phyloP scores from a whole-genome alignment of 169 alveolate genomes.

The Cryptosporidium ryanae region DNA sequence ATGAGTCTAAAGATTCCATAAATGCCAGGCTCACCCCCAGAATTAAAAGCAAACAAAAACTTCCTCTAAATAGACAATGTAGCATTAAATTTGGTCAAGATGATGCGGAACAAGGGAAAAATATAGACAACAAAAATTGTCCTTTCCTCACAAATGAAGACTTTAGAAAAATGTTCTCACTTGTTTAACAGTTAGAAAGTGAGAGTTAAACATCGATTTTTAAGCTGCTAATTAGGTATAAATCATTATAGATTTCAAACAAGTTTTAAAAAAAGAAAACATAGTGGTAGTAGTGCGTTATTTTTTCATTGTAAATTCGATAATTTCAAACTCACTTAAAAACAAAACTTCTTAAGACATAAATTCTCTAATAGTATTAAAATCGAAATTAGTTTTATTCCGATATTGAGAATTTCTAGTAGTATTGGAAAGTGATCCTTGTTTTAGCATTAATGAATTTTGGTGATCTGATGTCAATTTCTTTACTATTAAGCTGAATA shows the following conservation, averaged over 20 bases:
- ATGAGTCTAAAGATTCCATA: background rate
- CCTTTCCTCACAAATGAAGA: conserved; percentile 58
- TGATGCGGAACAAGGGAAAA: background rate
- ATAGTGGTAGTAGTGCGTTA: too few species aligned
- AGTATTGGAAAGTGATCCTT: conserved; percentile 48
- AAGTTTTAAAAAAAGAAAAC: background rate
- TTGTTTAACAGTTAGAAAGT: background rate
- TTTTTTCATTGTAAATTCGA: too few species aligned
- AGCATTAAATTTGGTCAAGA: background rate
- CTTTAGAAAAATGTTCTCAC: conserved; percentile 34
- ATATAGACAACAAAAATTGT: background rate
- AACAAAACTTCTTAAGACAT: too few species aligned
- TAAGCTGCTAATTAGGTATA: background rate
- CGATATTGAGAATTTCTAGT: background rate
- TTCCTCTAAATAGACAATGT: background rate
- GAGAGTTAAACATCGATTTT: background rate
- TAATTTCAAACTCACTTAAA: too few species aligned
- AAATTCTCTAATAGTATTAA: too few species aligned
- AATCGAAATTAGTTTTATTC: background rate
- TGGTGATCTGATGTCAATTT: conserved; percentile 52
- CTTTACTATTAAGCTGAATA: background rate
- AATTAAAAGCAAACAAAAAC: conserved; percentile 31
- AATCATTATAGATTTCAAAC: background rate
- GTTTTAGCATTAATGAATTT: background rate
- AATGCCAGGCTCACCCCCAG: conserved; percentile 56